phyloP scores from a whole-genome alignment of 306 rosid genomes.

The Boehmeria nivea region DNA sequence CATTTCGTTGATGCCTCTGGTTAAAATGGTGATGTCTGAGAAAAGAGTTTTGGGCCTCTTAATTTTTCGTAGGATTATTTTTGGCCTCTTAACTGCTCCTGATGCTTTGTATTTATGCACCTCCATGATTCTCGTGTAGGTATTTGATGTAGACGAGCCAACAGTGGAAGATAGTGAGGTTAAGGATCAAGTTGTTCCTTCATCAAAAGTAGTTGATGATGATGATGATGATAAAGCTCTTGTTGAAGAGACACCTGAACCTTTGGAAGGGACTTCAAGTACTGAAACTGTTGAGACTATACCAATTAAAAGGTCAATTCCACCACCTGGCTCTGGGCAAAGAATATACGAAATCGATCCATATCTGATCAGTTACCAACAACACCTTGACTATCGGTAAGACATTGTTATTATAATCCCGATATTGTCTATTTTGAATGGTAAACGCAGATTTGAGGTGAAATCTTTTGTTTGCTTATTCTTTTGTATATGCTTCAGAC shows the following conservation, averaged over 20 bases:
- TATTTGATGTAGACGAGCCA: slow-evolving; percentile 34
- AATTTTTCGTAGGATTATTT: background rate
- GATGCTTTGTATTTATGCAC: slow-evolving; percentile 10
- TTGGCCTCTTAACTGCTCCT: slow-evolving; percentile 4
- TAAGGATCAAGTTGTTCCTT: slow-evolving; percentile 29
- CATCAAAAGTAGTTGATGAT: slow-evolving; percentile 29
- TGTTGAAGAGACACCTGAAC: slow-evolving; percentile 35
- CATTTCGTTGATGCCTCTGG: no score
- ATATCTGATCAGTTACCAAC: slow-evolving; percentile 35
- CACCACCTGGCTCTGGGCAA: slow-evolving; percentile 76
- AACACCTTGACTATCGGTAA: slow-evolving; percentile 93
- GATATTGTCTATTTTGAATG: no score
- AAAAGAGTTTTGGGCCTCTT: no score
- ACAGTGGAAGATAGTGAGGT: slow-evolving; percentile 40
- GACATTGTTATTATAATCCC: slow-evolving; percentile 16
- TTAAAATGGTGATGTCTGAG: no score
- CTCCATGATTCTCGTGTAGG: slow-evolving; percentile 32
- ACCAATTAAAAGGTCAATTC: slow-evolving; percentile 33
- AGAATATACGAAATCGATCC: slow-evolving; percentile 82
- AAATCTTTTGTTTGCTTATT: no score
- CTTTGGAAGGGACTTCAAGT: slow-evolving; percentile 24
- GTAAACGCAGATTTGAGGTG: no score
- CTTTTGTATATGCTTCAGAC: no score
- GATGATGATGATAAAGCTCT: slow-evolving; percentile 27
- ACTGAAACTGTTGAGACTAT: slow-evolving; percentile 25